Evolutionary conservation across 139 green algal species (phyloP).

Genomic region (Eudorina sp.): DNA sequence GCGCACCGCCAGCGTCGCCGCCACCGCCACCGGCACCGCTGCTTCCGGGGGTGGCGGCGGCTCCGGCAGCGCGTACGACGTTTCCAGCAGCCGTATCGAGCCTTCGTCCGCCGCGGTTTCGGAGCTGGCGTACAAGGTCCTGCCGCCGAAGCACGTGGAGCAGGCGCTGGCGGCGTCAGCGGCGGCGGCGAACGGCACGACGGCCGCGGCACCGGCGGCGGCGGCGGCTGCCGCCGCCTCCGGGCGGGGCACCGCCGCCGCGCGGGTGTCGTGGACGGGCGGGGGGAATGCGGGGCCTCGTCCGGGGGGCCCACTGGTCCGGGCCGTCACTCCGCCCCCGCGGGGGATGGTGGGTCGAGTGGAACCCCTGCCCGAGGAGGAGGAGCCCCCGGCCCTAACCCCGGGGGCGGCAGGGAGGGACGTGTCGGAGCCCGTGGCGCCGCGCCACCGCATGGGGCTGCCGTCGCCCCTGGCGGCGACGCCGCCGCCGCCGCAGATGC

Average conservation of each 20-base stretch:
- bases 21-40: background rate
- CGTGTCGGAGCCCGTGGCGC: background rate
- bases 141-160: slow-evolving; percentile 40
- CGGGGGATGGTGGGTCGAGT: too few relatives aligned
- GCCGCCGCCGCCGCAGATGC: background rate
- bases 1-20: background rate
- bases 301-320: too few relatives aligned
- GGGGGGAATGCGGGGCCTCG: too few relatives aligned
- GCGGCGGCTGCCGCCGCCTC: background rate
- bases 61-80: background rate
- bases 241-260: too few relatives aligned
- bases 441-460: background rate
- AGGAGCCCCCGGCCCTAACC: too few relatives aligned
- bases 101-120: slow-evolving; percentile 1
- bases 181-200: background rate
- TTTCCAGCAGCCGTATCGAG: slow-evolving; percentile 28
- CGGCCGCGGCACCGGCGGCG: background rate
- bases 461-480: background rate
- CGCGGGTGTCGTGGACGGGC: too few relatives aligned
- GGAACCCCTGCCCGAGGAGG: too few relatives aligned
- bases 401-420: too few relatives aligned
- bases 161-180: slow-evolving; percentile 30
- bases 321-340: too few relatives aligned
- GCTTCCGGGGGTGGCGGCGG: background rate
- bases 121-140: slow-evolving; percentile 13